A percentile compares a stretch with the other conserved stretches of the same genome.
These are phyloP conservation scores for Tritrichomonas musculus DNA, from an alignment of 208 protist species.

Conservation along the genomic window DNA sequence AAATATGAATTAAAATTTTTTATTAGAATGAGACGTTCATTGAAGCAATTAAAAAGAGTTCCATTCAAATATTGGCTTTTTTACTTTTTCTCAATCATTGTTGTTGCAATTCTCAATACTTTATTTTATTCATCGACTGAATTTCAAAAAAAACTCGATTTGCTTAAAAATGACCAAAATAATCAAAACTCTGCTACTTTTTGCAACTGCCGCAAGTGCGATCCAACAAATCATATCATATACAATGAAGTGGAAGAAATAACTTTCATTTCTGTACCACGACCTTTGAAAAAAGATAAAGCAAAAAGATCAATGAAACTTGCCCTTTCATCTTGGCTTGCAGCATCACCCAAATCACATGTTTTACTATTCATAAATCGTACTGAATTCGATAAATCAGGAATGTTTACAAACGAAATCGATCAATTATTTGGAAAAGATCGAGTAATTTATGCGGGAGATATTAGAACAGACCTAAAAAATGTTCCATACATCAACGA, in stretches of 20 bases:
- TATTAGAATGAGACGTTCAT: no score
- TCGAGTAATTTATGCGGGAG: background rate
- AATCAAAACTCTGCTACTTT: no score
- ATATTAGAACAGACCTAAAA: background rate
- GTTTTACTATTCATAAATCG: background rate
- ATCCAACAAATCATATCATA: background rate
- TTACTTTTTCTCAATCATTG: no score
- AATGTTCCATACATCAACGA: background rate
- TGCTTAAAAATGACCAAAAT: no score
- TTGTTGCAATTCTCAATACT: no score
- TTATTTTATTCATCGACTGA: no score
- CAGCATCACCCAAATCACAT: background rate
- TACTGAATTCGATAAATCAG: background rate
- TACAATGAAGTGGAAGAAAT: background rate
- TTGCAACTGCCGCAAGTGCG: no score
- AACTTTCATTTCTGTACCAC: conserved; percentile 20
- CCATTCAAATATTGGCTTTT: no score
- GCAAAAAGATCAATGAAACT: background rate
- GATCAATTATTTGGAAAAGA: conserved; percentile 3
- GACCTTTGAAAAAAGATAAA: background rate
- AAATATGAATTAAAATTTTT: no score
- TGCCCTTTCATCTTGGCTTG: background rate
- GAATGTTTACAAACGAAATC: background rate
- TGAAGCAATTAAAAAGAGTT: no score
- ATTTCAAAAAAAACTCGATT: no score